A percentile compares a stretch with the other conserved stretches of the same genome.
These are phyloP conservation scores for Termitomyces sp. DNA, from an alignment of 1,284 basidiomycete species.

Conservation along the genomic window DNA sequence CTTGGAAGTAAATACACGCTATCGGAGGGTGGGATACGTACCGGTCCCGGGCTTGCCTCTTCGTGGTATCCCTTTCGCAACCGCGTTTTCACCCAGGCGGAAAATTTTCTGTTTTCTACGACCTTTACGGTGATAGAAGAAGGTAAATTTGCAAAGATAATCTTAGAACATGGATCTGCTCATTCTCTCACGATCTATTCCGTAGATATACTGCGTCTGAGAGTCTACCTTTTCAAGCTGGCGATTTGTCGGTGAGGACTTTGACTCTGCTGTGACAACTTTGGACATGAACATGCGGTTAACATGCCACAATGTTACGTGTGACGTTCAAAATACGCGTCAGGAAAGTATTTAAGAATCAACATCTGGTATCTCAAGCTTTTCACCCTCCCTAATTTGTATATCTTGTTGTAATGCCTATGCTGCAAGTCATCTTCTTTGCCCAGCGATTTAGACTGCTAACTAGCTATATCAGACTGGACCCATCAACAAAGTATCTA, in stretches of 20 bases:
- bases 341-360: slow-evolving; percentile 8
- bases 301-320: background rate
- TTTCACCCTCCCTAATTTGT: slow-evolving; percentile 1
- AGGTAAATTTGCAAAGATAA: background rate
- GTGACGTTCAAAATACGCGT: background rate
- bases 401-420: slow-evolving; percentile 23
- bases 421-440: slow-evolving; percentile 24
- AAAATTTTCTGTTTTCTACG: background rate
- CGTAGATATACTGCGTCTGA: background rate
- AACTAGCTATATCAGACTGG: slow-evolving; percentile 38
- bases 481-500: slow-evolving; percentile 72
- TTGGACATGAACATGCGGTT: background rate
- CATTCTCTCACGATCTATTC: slow-evolving; percentile 1
- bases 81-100: background rate
- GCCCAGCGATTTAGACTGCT: slow-evolving; percentile 3
- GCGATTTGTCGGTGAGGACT: background rate
- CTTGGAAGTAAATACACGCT: slow-evolving; percentile 12
- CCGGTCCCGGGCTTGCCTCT: slow-evolving; percentile 3
- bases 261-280: background rate
- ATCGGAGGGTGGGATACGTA: slow-evolving; percentile 7
- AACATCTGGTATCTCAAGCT: background rate
- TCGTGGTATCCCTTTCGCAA: slow-evolving; percentile 12
- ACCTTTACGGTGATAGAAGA: background rate
- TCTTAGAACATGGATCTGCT: slow-evolving; percentile 7
- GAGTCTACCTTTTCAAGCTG: background rate